phyloP scores from a whole-genome alignment of 148 eudicot species.

The Rheum nobile region DNA sequence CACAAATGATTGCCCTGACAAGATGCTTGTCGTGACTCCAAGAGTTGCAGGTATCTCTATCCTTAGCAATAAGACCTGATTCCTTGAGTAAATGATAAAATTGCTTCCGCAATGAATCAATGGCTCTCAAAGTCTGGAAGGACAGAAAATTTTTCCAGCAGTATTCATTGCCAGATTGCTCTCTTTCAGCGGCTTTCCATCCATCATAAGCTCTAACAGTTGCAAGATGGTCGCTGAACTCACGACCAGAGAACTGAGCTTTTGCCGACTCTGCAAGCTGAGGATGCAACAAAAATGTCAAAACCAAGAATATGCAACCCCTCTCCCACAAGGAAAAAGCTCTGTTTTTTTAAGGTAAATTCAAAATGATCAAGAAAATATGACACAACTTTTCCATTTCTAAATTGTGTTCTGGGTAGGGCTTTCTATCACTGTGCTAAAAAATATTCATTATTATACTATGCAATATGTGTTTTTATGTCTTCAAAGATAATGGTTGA shows the following conservation, averaged over 20 bases:
- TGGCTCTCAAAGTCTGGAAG: slow-evolving; percentile 75
- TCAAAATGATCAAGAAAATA: background rate
- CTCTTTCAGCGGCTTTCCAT: slow-evolving; percentile 86
- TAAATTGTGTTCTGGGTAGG: background rate
- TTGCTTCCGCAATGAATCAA: slow-evolving; percentile 83
- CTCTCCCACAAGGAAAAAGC: background rate
- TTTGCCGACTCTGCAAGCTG: slow-evolving; percentile 96
- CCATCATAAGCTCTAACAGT: slow-evolving; percentile 83
- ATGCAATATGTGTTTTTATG: background rate
- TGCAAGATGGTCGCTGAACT: slow-evolving; percentile 93
- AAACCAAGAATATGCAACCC: background rate
- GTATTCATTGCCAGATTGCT: slow-evolving; percentile 69
- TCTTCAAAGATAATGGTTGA: background rate
- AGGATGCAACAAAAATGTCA: slow-evolving; percentile 11
- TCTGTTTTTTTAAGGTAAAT: background rate
- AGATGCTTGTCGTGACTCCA: slow-evolving; percentile 86
- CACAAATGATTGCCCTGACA: slow-evolving; percentile 67
- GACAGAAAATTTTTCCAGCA: slow-evolving; percentile 96
- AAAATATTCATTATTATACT: background rate
- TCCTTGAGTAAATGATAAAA: slow-evolving; percentile 66
- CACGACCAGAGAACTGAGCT: slow-evolving; percentile 81
- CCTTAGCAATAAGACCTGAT: slow-evolving; percentile 55
- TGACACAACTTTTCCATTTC: background rate
- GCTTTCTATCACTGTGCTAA: background rate
- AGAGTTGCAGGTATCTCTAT: slow-evolving; percentile 44